phyloP scores from a whole-genome alignment of 169 alveolate genomes.

The Plasmodium gaboni region DNA sequence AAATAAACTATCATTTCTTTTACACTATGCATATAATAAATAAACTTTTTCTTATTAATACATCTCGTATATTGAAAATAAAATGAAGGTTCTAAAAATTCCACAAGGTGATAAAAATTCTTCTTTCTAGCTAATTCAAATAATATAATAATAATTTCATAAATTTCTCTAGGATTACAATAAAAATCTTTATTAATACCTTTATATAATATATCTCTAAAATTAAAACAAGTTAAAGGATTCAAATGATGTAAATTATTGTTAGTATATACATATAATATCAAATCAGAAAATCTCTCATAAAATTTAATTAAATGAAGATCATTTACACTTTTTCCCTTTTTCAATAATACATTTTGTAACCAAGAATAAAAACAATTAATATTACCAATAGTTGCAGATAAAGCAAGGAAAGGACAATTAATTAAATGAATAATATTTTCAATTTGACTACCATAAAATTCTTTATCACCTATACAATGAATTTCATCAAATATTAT shows the following conservation, averaged over 20 bases:
- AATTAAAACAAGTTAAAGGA: constrained; percentile 82
- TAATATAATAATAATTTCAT: constrained; percentile 60
- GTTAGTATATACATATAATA: constrained; percentile 81
- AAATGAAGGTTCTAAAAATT: constrained; percentile 75
- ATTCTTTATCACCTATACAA: constrained; percentile 88
- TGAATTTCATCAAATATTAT: constrained; percentile 93
- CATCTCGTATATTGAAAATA: constrained; percentile 67
- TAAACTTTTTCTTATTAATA: constrained; percentile 69
- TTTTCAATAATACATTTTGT: constrained; percentile 76
- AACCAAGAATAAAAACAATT: constrained; percentile 88
- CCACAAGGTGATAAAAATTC: constrained; percentile 47
- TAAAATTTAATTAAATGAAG: constrained; percentile 86
- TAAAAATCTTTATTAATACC: constrained; percentile 76
- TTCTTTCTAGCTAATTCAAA: constrained; percentile 68
- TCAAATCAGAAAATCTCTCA: constrained; percentile 89
- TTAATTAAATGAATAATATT: constrained; percentile 89
- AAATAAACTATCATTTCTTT: constrained; percentile 69
- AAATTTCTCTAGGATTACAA: constrained; percentile 74
- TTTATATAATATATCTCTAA: constrained; percentile 68
- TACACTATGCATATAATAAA: constrained; percentile 74
- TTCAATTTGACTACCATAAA: constrained; percentile 81
- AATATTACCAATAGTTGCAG: constrained; percentile 94
- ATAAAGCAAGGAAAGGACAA: constrained; percentile 93
- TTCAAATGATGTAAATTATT: constrained; percentile 78
- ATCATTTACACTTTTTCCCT: constrained; percentile 54